Conservation (phyloP, 306 rosid genomes). For the Prosopis cineraria region DNA sequence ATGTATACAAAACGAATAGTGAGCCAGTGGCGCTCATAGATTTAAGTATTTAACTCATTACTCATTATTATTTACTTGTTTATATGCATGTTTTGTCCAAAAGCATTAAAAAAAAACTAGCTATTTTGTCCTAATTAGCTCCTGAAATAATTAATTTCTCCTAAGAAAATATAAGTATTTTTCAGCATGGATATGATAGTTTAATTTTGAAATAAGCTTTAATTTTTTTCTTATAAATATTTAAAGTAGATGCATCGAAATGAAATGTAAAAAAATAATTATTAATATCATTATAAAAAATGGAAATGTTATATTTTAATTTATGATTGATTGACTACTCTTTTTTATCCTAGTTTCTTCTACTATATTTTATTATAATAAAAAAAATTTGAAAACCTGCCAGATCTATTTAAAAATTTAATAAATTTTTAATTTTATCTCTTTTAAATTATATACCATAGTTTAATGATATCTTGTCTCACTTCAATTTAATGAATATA, state of each 20-base stretch:
- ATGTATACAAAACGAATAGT: background rate
- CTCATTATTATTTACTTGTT: background rate
- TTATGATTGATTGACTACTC: too few relatives aligned
- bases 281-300: too few relatives aligned
- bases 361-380: too few relatives aligned
- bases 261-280: background rate
- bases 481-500: too few relatives aligned
- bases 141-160: background rate
- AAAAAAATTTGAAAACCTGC: too few relatives aligned
- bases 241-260: background rate
- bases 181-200: background rate
- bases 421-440: too few relatives aligned
- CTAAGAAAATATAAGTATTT: background rate
- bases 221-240: background rate
- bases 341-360: too few relatives aligned
- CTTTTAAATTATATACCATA: too few relatives aligned
- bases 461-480: too few relatives aligned
- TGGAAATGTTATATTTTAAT: too few relatives aligned
- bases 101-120: constrained; percentile 4
- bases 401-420: too few relatives aligned
- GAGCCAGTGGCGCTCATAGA: too few relatives aligned
- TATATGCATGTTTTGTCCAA: background rate
- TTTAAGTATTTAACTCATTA: background rate
- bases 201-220: background rate
- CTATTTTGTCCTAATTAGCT: background rate